Evolutionary conservation across 192 early-diverging fungal species (phyloP).

Genomic region (Rhizophagus sp.): DNA sequence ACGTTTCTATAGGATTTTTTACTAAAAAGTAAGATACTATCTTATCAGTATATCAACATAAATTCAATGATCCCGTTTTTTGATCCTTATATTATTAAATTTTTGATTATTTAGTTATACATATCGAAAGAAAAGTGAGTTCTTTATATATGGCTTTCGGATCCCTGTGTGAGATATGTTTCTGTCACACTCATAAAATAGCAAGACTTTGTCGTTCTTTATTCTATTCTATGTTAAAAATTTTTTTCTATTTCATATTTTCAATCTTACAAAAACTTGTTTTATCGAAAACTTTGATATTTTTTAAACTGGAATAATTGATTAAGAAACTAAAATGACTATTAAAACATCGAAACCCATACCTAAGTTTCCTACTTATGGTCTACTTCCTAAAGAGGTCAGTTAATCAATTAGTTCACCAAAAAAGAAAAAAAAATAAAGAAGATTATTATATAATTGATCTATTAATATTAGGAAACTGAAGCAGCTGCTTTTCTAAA

Average conservation of each 20-base stretch:
- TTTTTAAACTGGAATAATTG: neutral
- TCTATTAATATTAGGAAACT: slow-evolving; percentile 57
- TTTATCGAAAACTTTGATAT: too few relatives aligned
- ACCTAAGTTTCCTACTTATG: slow-evolving; percentile 45
- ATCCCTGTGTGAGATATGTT: too few relatives aligned
- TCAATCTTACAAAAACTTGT: too few relatives aligned
- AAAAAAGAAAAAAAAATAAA: neutral
- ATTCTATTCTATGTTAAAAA: too few relatives aligned
- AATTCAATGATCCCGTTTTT: neutral
- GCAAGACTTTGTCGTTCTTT: too few relatives aligned
- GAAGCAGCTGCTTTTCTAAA: slow-evolving; percentile 80
- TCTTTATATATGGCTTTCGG: too few relatives aligned
- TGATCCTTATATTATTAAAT: neutral
- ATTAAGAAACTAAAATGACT: slow-evolving; percentile 22
- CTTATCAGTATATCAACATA: neutral
- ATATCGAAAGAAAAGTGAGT: too few relatives aligned
- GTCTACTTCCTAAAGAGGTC: slow-evolving; percentile 52
- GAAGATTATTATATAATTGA: neutral
- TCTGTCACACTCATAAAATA: too few relatives aligned
- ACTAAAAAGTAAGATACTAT: neutral
- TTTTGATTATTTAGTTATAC: too few relatives aligned
- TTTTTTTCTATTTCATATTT: too few relatives aligned
- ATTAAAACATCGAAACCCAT: slow-evolving; percentile 45
- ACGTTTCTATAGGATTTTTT: neutral
- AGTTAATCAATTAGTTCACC: too few relatives aligned